phyloP scores from a whole-genome alignment of 306 rosid species.

The Inga leiocalycina region DNA sequence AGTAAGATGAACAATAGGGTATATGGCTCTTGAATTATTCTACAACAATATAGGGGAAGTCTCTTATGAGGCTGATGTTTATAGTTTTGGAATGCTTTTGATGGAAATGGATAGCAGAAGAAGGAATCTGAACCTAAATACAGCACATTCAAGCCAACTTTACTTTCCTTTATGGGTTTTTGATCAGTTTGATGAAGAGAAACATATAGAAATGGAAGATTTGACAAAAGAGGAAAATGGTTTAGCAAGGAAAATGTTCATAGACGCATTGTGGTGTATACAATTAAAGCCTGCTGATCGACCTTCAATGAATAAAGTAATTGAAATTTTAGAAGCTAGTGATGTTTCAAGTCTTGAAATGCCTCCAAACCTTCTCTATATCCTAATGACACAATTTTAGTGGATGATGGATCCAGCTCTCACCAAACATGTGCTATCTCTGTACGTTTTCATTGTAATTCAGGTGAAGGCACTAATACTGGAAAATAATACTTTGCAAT shows the following conservation, averaged over 20 bases:
- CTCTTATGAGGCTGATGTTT: no score
- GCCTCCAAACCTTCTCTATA: not conserved
- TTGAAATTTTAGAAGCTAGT: not conserved
- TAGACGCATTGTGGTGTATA: not conserved
- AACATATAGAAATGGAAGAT: not conserved
- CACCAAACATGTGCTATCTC: not conserved
- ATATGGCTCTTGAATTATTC: not conserved
- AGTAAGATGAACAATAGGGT: not conserved
- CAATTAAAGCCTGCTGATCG: not conserved
- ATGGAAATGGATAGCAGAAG: no score
- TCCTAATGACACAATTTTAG: not conserved
- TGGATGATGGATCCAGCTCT: not conserved
- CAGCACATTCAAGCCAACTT: not conserved
- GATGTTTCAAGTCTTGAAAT: not conserved
- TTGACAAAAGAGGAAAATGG: not conserved
- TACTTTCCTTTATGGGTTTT: not conserved
- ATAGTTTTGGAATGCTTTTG: no score
- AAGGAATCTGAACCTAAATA: no score
- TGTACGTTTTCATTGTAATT: not conserved
- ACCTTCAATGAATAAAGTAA: not conserved
- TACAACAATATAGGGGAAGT: not conserved
- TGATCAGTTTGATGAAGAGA: not conserved
- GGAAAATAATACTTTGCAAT: not conserved
- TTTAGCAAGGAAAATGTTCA: not conserved
- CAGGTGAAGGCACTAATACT: not conserved